Evolutionary conservation across 225 moss, liverwort and hornwort species (phyloP), one percentile per base, ranked within the genome.

Genomic region (Sphagnum tenellum): DNA sequence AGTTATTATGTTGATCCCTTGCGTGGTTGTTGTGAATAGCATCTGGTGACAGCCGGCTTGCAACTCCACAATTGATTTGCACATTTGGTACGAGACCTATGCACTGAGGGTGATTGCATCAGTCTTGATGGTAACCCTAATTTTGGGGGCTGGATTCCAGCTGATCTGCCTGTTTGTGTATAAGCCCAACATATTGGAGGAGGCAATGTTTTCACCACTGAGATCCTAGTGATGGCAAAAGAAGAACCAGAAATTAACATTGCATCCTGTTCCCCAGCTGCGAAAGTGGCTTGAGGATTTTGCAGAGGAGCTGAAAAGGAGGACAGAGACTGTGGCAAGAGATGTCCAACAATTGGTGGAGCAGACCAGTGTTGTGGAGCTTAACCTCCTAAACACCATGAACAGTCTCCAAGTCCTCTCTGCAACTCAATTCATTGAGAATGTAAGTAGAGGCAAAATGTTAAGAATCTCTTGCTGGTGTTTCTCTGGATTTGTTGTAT

Each of bases 381-480:
- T 93, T 71, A 76, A 86, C 70, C 75, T 98, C 53, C 74, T 83
- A 55, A 98, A 90, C 61, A 83, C 89, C 56, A 86, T 78, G 69
- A 98, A 90, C 76, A 81, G 81, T 65, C 83, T 98, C 67, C 96
- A 93, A 77, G 78, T 80, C 69, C 82, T 98, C 46, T 98, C 92
- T 10, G 83, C 85, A 62, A 78, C 89, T 64, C 96, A 93, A 65
- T 98, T 93, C 56, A 85, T 98, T 12, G 96, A 98, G 72, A 89
- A 89, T 86, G 95, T 96, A 69, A 81, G 75, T 69, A 29, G 29
- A 29, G 29, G 29, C 29, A 29, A 29, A 29, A 29, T 29, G 29
- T 29, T 29, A 29, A 29, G 29, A 0, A 1, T 29, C 29, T 1
- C 29, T 29, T 29, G 29, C 29, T 29, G 29, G 29, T 29, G 29